Evolutionary conservation across 129 eudicot genomes (phyloP), one percentile per base, ranked within the genome.

Genomic region (Centrapalus pauciflorus): DNA sequence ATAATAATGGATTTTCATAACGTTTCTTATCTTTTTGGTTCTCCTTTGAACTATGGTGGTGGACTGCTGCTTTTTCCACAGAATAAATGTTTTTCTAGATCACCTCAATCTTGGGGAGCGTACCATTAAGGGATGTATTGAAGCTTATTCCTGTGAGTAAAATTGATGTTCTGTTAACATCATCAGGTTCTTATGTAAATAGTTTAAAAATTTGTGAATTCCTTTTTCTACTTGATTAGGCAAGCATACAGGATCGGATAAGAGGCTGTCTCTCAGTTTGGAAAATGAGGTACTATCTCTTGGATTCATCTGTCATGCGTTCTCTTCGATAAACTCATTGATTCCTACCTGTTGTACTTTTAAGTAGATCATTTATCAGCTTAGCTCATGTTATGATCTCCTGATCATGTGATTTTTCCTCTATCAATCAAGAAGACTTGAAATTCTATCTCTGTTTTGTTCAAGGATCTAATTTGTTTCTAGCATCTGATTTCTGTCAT

Each of bases 71-170:
- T 55, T 65, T 46, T 66, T 66, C 41, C 66, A 79, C 78, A 91
- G 98, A 20, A 87, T 92, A 56, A 88, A 82, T 73, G 83, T 78
- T 71, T 92, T 92, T 73, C 67, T 92, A 69, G 85, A 83, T 45
- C 84, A 80, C 66, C 79, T 92, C 51, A 85, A 88, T 80, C 95
- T 92, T 25, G 98, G 98, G 74, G 95, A 88, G 69, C 96, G 96
- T 6, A 85, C 96, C 50, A 81, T 92, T 59, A 87, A 80, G 71
- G 98, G 96, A 55, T 81, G 91, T 61, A 81, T 92, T 35, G 98
- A 92, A 85, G 98, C 98, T 48, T 92, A 92, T 80, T 92, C 98
- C 45, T 92, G 98, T 92, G 67, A 85, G 98, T 83, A 46, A 19
- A 30, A 21, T 63, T 48, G 52, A 17, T 51, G n/a, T 29, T 19